Evolutionary conservation across 306 rosid genomes (phyloP).

Genomic region (Cucumis sativus): DNA sequence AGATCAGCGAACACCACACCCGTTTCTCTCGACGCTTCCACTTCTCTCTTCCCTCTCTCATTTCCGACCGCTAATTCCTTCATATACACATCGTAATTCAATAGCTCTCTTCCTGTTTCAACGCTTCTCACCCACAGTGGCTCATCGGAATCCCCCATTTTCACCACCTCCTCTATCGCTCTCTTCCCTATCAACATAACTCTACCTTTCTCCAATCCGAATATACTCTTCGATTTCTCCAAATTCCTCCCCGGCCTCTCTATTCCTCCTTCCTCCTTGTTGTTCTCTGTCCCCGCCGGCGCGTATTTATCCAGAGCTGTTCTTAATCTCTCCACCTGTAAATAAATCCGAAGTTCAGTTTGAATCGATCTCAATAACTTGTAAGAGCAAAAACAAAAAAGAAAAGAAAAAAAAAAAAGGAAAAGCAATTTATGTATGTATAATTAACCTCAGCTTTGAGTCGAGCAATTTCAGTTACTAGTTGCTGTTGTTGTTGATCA

Average conservation of each 20-base stretch:
- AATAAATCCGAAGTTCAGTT: background rate
- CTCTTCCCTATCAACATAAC: constrained; percentile 41
- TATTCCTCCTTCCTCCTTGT: constrained; percentile 38
- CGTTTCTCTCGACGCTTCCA: constrained; percentile 81
- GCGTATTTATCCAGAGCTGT: constrained; percentile 39
- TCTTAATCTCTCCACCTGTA: constrained; percentile 63
- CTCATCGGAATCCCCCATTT: constrained; percentile 63
- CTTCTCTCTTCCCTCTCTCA: constrained; percentile 39
- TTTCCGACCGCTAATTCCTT: constrained; percentile 41
- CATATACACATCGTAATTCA: constrained; percentile 68
- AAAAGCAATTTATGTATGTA: too few relatives aligned
- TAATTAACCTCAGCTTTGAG: constrained; percentile 78
- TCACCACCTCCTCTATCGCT: constrained; percentile 63
- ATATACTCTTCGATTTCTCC: constrained; percentile 69
- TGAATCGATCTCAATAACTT: background rate
- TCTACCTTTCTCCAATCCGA: constrained; percentile 66
- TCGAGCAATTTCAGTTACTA: constrained; percentile 66
- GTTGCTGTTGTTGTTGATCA: constrained; percentile 77
- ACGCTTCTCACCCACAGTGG: constrained; percentile 82
- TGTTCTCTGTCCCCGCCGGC: constrained; percentile 31
- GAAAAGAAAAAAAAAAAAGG: background rate
- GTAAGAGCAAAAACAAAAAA: background rate
- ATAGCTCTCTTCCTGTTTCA: constrained; percentile 78
- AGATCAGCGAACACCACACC: constrained; percentile 62
- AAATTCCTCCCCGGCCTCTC: constrained; percentile 31